Evolutionary conservation across 768 basidiomycete species (phyloP).

Genomic region (Russula compacta): DNA sequence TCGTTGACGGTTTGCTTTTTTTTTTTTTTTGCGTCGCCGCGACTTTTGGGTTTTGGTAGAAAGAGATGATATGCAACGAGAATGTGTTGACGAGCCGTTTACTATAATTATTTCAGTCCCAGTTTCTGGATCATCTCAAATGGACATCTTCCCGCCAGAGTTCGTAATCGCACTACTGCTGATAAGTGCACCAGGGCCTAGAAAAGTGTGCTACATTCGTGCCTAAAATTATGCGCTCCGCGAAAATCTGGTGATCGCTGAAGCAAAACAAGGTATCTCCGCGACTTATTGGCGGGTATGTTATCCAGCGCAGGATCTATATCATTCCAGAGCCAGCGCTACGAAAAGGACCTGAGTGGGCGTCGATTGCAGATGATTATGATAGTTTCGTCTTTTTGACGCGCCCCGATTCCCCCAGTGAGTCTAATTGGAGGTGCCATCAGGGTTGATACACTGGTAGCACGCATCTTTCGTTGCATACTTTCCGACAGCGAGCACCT

Average conservation of each 20-base stretch:
- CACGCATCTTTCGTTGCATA: constrained; percentile 87
- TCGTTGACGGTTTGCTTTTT: no score
- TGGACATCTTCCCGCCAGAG: background rate
- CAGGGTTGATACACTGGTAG: constrained; percentile 85
- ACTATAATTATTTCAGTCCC: no score
- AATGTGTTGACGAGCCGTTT: no score
- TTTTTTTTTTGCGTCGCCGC: no score
- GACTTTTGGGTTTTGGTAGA: background rate
- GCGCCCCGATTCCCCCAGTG: no score
- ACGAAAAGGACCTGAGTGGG: constrained; percentile 63
- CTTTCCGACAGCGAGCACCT: constrained; percentile 72
- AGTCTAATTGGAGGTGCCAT: background rate
- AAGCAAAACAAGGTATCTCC: constrained; percentile 79
- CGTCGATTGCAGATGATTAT: constrained; percentile 69
- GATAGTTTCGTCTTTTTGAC: constrained; percentile 36
- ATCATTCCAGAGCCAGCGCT: constrained; percentile 42
- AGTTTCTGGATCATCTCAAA: background rate
- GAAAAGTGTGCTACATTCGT: constrained; percentile 85
- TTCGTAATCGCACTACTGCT: constrained; percentile 20
- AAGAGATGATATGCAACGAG: no score
- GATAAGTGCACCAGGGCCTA: constrained; percentile 57
- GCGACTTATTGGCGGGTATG: constrained; percentile 54
- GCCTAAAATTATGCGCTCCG: constrained; percentile 73
- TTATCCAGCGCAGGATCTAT: constrained; percentile 14
- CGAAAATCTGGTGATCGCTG: constrained; percentile 54